phyloP scores from a whole-genome alignment of 495 filamentous ascomycete species.

The Xeromyces bisporus region DNA sequence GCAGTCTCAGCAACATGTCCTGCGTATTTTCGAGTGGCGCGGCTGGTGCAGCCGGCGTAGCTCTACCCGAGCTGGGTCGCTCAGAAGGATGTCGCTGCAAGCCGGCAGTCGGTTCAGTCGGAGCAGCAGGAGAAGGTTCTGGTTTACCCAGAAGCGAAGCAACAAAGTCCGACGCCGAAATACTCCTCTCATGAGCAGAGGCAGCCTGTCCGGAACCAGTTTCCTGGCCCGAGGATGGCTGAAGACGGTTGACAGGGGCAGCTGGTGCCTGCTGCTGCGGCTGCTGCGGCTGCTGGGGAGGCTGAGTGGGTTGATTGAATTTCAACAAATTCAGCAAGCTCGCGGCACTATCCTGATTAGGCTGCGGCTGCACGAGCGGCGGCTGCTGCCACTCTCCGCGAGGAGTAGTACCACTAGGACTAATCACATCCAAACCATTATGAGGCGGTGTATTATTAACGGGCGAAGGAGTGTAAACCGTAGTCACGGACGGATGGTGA shows the following conservation, averaged over 20 bases:
- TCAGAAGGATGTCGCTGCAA: slow-evolving; percentile 11
- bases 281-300: slow-evolving; percentile 18
- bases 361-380: slow-evolving; percentile 13
- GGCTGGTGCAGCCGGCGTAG: slow-evolving; percentile 9
- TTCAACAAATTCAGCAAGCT: slow-evolving; percentile 77
- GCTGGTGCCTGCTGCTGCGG: slow-evolving; percentile 17
- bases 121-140: slow-evolving; percentile 11
- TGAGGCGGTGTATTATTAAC: slow-evolving; percentile 22
- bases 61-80: slow-evolving; percentile 9
- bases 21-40: slow-evolving; percentile 36
- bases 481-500: slow-evolving; percentile 31
- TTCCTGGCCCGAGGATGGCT: slow-evolving; percentile 20
- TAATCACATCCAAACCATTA: slow-evolving; percentile 33
- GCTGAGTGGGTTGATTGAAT: slow-evolving; percentile 42
- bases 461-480: slow-evolving; percentile 28
- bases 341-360: slow-evolving; percentile 42
- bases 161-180: slow-evolving; percentile 47
- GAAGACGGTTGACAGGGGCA: slow-evolving; percentile 17
- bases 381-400: slow-evolving; percentile 16
- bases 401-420: slow-evolving; percentile 29
- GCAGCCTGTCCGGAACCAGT: slow-evolving; percentile 17
- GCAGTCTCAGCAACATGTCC: slow-evolving; percentile 46
- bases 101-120: slow-evolving; percentile 4
- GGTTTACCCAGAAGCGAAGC: slow-evolving; percentile 37
- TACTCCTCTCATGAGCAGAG: slow-evolving; percentile 32